Evolutionary conservation across 768 basidiomycete species (phyloP).

Genomic region (Cubamyces lactineus): DNA sequence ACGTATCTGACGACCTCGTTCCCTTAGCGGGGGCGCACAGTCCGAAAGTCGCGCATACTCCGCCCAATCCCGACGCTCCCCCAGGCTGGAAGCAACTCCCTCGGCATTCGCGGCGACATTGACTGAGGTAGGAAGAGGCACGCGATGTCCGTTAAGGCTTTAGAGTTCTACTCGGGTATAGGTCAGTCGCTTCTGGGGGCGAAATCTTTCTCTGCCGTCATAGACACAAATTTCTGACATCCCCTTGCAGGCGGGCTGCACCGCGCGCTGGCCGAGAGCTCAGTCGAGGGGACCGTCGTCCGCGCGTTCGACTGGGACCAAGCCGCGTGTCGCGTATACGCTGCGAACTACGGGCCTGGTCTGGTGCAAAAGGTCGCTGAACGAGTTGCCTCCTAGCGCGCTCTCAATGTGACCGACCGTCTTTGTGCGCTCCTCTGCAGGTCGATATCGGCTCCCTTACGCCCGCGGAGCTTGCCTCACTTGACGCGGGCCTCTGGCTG

Average conservation of each 20-base stretch:
- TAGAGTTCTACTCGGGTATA: conserved; percentile 83
- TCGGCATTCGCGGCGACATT: neutral
- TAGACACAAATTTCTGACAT: conserved; percentile 3
- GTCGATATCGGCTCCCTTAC: conserved; percentile 63
- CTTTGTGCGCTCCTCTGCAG: conserved; percentile 39
- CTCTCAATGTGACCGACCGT: conserved; percentile 5
- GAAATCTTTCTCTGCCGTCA: neutral
- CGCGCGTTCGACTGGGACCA: conserved; percentile 88
- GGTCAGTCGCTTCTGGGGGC: conserved; percentile 46
- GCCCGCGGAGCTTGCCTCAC: conserved; percentile 46
- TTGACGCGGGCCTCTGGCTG: conserved; percentile 70
- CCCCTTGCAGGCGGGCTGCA: conserved; percentile 65
- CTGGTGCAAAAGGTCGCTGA: conserved; percentile 54
- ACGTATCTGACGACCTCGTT: neutral
- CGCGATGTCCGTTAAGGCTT: conserved; percentile 28
- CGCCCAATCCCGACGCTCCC: neutral
- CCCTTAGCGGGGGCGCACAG: neutral
- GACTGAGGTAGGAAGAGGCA: neutral
- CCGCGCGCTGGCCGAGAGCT: conserved; percentile 60
- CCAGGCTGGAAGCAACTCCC: neutral
- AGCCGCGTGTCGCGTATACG: conserved; percentile 70
- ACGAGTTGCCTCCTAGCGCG: neutral
- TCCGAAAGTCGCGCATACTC: conserved; percentile 10
- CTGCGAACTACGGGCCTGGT: conserved; percentile 54
- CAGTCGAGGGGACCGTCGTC: conserved; percentile 49